Evolutionary conservation across 2,329 filamentous ascomycete species (phyloP).

Genomic region (Ceratocystiopsis minuta): DNA sequence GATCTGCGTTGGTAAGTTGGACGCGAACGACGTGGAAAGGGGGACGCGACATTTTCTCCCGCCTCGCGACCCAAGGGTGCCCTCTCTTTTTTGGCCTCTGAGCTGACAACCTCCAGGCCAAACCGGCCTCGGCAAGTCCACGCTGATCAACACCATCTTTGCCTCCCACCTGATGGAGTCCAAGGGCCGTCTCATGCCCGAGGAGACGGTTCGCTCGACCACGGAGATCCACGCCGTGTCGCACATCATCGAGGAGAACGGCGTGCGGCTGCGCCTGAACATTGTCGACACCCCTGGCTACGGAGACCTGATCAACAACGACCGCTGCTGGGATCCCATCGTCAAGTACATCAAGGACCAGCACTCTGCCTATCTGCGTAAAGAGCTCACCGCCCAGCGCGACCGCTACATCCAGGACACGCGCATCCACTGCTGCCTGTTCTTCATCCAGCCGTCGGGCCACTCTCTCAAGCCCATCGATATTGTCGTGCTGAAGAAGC

Average conservation of each 20-base stretch:
- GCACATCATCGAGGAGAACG: constrained; percentile 98
- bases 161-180: constrained; percentile 98
- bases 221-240: constrained; percentile 97
- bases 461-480: constrained; percentile 98
- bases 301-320: constrained; percentile 97
- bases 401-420: constrained; percentile 99
- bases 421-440: constrained; percentile 96
- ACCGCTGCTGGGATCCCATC: constrained; percentile 99
- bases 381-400: constrained; percentile 97
- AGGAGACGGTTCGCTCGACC: constrained; percentile 84
- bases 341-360: constrained; percentile 99
- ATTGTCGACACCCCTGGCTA: constrained; percentile 98
- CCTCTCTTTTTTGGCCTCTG: background rate
- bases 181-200: constrained; percentile 83
- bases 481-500: constrained; percentile 98
- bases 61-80: too few relatives aligned
- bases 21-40: too few relatives aligned
- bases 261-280: constrained; percentile 90
- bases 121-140: constrained; percentile 96
- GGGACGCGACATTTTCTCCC: too few relatives aligned
- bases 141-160: constrained; percentile 99
- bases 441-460: constrained; percentile 97
- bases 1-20: constrained; percentile 83
- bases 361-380: constrained; percentile 96
- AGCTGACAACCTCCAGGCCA: constrained; percentile 44